Evolutionary conservation across 768 basidiomycete genomes (phyloP).

Genomic region (Chiua virens): DNA sequence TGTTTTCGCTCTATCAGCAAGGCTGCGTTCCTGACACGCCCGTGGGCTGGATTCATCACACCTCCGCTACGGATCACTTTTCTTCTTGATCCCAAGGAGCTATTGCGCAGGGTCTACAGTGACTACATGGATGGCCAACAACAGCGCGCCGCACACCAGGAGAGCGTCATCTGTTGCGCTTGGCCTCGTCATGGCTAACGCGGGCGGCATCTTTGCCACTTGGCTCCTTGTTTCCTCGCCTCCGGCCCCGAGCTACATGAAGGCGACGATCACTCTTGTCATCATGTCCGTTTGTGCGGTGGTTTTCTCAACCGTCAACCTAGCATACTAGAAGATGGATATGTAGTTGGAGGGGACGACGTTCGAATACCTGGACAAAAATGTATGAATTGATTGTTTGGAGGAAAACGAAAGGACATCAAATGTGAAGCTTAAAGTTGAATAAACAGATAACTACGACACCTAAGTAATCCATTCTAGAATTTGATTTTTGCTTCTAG

Average conservation of each 20-base stretch:
- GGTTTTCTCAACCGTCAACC: conserved; percentile 38
- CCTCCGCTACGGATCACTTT: conserved; percentile 55
- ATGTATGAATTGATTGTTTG: too few species aligned
- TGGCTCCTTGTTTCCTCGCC: conserved; percentile 58
- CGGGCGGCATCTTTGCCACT: conserved; percentile 59
- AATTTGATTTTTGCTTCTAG: too few species aligned
- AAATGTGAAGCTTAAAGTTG: too few species aligned
- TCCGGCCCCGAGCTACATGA: conserved; percentile 47
- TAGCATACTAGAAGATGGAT: too few species aligned
- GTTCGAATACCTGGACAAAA: too few species aligned
- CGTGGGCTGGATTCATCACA: conserved; percentile 31
- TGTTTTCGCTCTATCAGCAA: conserved; percentile 6
- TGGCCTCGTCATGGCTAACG: conserved; percentile 56
- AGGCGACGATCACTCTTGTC: conserved; percentile 41
- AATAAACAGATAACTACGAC: too few species aligned
- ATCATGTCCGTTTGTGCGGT: conserved; percentile 41
- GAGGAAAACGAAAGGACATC: too few species aligned
- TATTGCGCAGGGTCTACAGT: conserved; percentile 56
- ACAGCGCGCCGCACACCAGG: conserved; percentile 53
- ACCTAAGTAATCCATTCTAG: too few species aligned
- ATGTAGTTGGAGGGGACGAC: too few species aligned
- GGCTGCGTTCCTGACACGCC: background rate
- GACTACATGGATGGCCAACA: conserved; percentile 62
- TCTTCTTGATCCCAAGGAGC: conserved; percentile 53
- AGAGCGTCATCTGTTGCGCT: conserved; percentile 61